These are phyloP conservation scores for Lactarius tabidus DNA, from an alignment of 768 basidiomycete genomes.

Conservation along the genomic window DNA sequence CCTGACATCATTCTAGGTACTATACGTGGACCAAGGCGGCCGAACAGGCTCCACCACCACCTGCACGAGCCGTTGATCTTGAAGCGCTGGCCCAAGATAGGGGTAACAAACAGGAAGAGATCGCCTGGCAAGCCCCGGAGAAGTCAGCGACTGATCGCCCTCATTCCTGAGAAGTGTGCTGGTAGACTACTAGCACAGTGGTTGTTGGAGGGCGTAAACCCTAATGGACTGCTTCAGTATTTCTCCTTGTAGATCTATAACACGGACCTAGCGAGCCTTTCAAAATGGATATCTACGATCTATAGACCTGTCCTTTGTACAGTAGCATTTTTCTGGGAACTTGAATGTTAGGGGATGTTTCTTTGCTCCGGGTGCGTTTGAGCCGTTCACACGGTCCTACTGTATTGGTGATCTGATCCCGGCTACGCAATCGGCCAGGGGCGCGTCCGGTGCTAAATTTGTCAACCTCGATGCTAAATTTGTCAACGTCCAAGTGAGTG, in stretches of 20 bases:
- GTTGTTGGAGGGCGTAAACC: background rate
- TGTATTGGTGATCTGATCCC: background rate
- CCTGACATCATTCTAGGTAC: slow-evolving; percentile 35
- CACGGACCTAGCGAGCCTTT: background rate
- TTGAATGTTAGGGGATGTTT: background rate
- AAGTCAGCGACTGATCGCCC: slow-evolving; percentile 19
- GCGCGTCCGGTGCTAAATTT: no score
- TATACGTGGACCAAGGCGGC: slow-evolving; percentile 55
- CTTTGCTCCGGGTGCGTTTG: background rate
- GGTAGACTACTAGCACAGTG: background rate
- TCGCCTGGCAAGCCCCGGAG: slow-evolving; percentile 32
- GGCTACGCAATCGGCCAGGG: no score
- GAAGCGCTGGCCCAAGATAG: slow-evolving; percentile 34
- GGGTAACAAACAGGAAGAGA: slow-evolving; percentile 28
- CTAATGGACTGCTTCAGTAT: background rate
- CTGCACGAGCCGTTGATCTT: slow-evolving; percentile 37
- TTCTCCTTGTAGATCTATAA: background rate
- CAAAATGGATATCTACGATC: background rate
- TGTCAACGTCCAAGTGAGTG: background rate
- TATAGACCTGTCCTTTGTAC: background rate
- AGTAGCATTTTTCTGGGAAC: background rate
- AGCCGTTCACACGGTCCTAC: no score
- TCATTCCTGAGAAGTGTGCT: background rate
- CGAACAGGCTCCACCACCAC: slow-evolving; percentile 29
- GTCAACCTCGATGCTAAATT: background rate